Evolutionary conservation across 257 asterid species (phyloP).

Genomic region (Salvia hispanica): DNA sequence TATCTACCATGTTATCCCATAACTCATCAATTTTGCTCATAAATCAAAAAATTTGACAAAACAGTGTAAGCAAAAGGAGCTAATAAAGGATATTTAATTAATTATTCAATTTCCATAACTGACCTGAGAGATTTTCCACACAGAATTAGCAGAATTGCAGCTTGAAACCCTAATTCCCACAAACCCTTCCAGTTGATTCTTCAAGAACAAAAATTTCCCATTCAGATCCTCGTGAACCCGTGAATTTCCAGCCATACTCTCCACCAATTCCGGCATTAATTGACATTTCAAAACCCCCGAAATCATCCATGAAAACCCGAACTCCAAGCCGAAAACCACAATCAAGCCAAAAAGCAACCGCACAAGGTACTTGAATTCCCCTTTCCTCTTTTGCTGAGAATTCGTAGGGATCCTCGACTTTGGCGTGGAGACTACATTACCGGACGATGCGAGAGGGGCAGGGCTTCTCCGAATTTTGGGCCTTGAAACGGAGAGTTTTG

Average conservation of each 20-base stretch:
- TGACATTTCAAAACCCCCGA: conserved; percentile 43
- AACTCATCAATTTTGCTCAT: conserved; percentile 7
- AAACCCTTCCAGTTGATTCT: conserved; percentile 42
- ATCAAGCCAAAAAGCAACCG: conserved; percentile 46
- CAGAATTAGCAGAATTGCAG: conserved; percentile 53
- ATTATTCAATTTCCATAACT: neutral
- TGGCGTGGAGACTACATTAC: conserved; percentile 51
- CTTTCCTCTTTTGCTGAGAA: conserved; percentile 42
- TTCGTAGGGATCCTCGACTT: conserved; percentile 28
- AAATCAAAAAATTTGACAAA: neutral
- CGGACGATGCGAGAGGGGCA: conserved; percentile 41
- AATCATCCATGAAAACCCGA: conserved; percentile 50
- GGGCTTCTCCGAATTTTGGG: conserved; percentile 56
- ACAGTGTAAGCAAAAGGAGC: neutral
- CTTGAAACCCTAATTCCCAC: conserved; percentile 39
- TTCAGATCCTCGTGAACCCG: conserved; percentile 42
- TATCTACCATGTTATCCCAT: no score
- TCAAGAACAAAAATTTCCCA: conserved; percentile 53
- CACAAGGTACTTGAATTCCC: conserved; percentile 31
- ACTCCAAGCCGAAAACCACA: conserved; percentile 46
- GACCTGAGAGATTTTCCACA: conserved; percentile 74
- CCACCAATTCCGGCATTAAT: conserved; percentile 48
- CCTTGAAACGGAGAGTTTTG: conserved; percentile 48
- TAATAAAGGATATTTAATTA: neutral
- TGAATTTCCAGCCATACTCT: conserved; percentile 51